These are phyloP conservation scores for Xerophyta viscosa DNA, from an alignment of 106 monocot species.

Conservation along the genomic window DNA sequence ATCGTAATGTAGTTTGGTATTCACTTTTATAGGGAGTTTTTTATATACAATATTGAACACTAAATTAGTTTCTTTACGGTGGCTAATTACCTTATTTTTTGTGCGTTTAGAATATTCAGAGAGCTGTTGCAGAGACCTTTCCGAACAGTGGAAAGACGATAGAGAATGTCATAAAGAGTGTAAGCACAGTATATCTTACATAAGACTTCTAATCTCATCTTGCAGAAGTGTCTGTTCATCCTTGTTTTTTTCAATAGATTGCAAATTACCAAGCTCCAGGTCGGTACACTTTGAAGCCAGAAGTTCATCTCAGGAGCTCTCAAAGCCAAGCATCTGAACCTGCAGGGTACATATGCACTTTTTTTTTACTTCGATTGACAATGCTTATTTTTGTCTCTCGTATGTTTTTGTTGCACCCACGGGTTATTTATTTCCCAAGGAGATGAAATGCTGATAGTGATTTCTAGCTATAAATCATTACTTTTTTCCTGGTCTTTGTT, in stretches of 20 bases:
- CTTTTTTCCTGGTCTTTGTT: too few species aligned
- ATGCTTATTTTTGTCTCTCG: background rate
- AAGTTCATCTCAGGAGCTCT: slow-evolving; percentile 36
- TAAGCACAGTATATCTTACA: slow-evolving; percentile 23
- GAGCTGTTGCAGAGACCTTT: slow-evolving; percentile 50
- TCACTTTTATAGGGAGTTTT: too few species aligned
- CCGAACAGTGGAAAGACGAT: slow-evolving; percentile 57
- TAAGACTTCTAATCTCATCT: background rate
- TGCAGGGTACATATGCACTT: slow-evolving; percentile 49
- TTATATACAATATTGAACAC: too few species aligned
- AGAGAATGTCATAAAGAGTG: slow-evolving; percentile 59
- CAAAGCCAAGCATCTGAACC: slow-evolving; percentile 34
- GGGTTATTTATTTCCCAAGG: too few species aligned
- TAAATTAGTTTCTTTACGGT: background rate
- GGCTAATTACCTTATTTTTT: background rate
- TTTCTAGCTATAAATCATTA: too few species aligned
- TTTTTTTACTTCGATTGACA: background rate
- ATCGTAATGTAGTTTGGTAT: too few species aligned
- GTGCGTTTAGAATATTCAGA: slow-evolving; percentile 59
- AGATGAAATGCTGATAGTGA: too few species aligned
- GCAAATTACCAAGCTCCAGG: slow-evolving; percentile 67
- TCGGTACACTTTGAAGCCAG: slow-evolving; percentile 64
- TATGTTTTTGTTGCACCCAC: background rate
- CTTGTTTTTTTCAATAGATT: slow-evolving; percentile 36
- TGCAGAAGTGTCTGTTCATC: too few species aligned